Evolutionary conservation across 768 basidiomycete species (phyloP).

Genomic region (Suillus paluster): DNA sequence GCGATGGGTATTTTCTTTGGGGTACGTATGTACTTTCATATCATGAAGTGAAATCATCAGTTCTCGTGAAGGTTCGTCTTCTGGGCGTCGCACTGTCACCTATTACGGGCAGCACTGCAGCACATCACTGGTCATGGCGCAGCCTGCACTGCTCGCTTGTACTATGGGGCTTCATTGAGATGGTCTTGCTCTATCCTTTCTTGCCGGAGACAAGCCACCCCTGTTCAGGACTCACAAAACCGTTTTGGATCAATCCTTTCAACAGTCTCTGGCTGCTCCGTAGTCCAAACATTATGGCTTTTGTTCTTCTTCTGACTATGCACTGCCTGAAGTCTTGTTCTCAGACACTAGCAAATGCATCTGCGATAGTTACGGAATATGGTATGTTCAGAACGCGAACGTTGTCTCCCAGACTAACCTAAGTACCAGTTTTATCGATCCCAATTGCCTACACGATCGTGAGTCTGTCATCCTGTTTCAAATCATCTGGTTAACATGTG

Average conservation of each 20-base stretch:
- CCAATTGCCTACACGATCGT: no score
- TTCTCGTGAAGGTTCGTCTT: neutral
- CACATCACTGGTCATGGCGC: conserved; percentile 65
- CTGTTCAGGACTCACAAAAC: conserved; percentile 21
- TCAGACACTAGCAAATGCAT: no score
- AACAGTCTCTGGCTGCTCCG: conserved; percentile 29
- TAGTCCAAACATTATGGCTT: conserved; percentile 36
- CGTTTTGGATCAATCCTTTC: conserved; percentile 40
- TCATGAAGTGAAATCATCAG: neutral
- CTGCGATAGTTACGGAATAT: conserved; percentile 45
- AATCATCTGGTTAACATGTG: no score
- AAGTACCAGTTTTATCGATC: no score
- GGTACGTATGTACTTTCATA: no score
- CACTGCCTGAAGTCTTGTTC: no score
- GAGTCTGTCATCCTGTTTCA: no score
- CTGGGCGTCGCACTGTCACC: neutral
- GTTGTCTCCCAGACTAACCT: no score
- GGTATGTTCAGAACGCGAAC: conserved; percentile 40
- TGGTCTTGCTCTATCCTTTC: conserved; percentile 23
- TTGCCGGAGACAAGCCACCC: conserved; percentile 43
- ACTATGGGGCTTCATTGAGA: conserved; percentile 39
- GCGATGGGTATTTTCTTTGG: conserved; percentile 59
- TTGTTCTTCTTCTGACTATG: no score
- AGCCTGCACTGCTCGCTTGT: conserved; percentile 51
- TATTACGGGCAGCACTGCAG: conserved; percentile 41